Base-by-base conservation (phyloP, 192 early-diverging fungal species). In the Chytriomyces hyalinus region DNA sequence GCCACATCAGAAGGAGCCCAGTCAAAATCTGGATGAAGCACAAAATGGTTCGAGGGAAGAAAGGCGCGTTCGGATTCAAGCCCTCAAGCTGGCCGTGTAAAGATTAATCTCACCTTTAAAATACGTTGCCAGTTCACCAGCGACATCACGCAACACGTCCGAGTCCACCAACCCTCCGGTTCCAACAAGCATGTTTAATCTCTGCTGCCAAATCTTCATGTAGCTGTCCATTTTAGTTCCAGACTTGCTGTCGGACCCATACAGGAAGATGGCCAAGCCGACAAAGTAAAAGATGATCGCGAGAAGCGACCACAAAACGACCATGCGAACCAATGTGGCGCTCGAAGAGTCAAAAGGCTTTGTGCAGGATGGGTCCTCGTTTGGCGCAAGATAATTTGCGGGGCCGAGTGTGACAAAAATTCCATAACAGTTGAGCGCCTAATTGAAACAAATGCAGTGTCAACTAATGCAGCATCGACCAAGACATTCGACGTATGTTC, bases 1-100 rank as follows among this genome's bases (percentile, higher is more conserved):
- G 78, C 77, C 6, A 85, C 79, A 63, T 85, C 84, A 15, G 82
- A 75, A 6, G 83, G 77, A 17, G 84, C 80, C 84, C 84, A 85
- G 67, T 85, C 84, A 20, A 85, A 82, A 50, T 85, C 84, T 66
- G 62, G 50, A 46, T 78, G 1, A 36, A 36, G 36, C 36, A 36
- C 36, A 36, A 36, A 36, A 36, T 36, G 4, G 36, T 1, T 36
- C 4, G 36, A 36, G 36, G 36, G 36, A 36, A 36, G 36, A 36
- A 36, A 36, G 36, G 2, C 36, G 36, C 36, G 36, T 36, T 36
- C 36, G 2, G 36, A 36, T 36, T 36, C 36, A 2, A 36, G 36
- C 4, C 36, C 1, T 36, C 36, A 36, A 36, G 36, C 36, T 36
- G 36, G 36, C 0, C 3, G 36, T 36, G 36, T 36, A 36, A 36